These are phyloP conservation scores for Pichia deserticola DNA, from an alignment of 805 yeast genomes.

Conservation along the genomic window DNA sequence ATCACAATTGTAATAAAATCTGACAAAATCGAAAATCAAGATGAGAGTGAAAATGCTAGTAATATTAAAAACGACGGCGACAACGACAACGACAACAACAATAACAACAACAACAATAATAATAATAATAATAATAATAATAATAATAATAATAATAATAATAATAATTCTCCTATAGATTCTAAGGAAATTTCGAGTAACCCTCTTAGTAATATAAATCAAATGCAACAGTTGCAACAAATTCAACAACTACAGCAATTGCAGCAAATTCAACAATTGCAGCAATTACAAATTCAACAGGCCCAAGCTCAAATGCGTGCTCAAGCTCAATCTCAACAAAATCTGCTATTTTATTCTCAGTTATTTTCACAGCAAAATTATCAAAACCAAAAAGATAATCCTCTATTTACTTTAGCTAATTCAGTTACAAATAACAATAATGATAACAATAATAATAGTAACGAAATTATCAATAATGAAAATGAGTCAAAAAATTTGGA, in stretches of 20 bases:
- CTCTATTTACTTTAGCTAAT: constrained; percentile 25
- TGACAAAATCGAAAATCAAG: too few species aligned
- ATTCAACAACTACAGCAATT: constrained; percentile 4
- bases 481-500: neutral
- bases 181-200: too few species aligned
- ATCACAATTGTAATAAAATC: too few species aligned
- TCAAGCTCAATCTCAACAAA: neutral
- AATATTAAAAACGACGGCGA: too few species aligned
- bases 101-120: too few species aligned
- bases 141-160: too few species aligned
- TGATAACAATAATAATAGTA: neutral
- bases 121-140: too few species aligned
- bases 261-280: constrained; percentile 8
- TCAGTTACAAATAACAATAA: constrained; percentile 13
- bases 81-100: too few species aligned
- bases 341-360: neutral
- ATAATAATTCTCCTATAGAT: too few species aligned
- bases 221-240: neutral
- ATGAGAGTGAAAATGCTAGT: too few species aligned
- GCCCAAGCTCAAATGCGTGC: neutral
- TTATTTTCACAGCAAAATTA: neutral
- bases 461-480: neutral
- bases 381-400: constrained; percentile 14
- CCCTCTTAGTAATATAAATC: too few species aligned
- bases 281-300: constrained; percentile 1